These are phyloP conservation scores for Helenozyma rhizophorensis DNA, from an alignment of 805 yeast species.

Conservation along the genomic window DNA sequence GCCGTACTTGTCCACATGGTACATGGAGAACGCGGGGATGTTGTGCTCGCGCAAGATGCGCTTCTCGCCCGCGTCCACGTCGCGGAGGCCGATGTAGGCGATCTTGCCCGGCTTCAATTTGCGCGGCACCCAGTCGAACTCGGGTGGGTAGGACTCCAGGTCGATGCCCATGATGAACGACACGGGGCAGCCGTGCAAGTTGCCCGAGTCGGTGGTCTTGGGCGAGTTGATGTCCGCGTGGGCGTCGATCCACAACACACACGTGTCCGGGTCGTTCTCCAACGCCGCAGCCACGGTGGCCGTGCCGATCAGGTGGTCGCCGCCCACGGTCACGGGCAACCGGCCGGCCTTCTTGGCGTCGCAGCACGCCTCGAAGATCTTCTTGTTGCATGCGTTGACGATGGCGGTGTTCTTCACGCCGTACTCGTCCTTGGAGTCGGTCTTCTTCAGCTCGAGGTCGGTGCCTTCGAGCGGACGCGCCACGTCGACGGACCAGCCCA, in stretches of 20 bases:
- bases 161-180: slow-evolving; percentile 85
- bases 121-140: slow-evolving; percentile 77
- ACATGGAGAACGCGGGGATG: slow-evolving; percentile 89
- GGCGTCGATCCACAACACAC: slow-evolving; percentile 94
- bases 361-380: slow-evolving; percentile 58
- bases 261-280: slow-evolving; percentile 76
- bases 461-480: slow-evolving; percentile 51
- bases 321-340: slow-evolving; percentile 86
- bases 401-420: slow-evolving; percentile 72
- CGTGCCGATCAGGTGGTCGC: slow-evolving; percentile 95
- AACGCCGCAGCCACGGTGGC: slow-evolving; percentile 87
- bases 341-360: slow-evolving; percentile 41
- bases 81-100: slow-evolving; percentile 92
- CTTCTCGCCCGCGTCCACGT: slow-evolving; percentile 85
- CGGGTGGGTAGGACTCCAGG: slow-evolving; percentile 60
- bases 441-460: slow-evolving; percentile 41
- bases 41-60: slow-evolving; percentile 62
- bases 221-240: slow-evolving; percentile 97
- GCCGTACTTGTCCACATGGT: slow-evolving; percentile 92
- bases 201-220: slow-evolving; percentile 76
- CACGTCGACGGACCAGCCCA: slow-evolving; percentile 68
- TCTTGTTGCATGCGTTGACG: slow-evolving; percentile 69
- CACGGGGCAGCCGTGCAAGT: slow-evolving; percentile 95
- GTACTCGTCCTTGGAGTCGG: slow-evolving; percentile 38
- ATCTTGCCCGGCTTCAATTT: slow-evolving; percentile 63